These are phyloP conservation scores for Chlorophyllum brunneum DNA, from an alignment of 768 basidiomycete genomes.

Conservation along the genomic window DNA sequence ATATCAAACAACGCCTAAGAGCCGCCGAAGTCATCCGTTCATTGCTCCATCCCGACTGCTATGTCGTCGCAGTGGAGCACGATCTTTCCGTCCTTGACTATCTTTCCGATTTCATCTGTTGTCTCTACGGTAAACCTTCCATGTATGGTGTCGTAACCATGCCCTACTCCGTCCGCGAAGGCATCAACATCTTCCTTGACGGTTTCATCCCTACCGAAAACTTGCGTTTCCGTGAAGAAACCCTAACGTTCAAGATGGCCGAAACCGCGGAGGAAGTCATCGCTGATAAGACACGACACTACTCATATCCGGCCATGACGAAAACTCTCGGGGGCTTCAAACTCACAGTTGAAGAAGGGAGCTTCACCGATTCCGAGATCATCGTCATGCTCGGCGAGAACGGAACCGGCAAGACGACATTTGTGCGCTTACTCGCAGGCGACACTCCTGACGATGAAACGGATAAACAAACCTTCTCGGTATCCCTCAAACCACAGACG, in stretches of 20 bases:
- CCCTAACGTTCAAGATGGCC: constrained; percentile 94
- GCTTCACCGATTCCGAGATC: constrained; percentile 99
- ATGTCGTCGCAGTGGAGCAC: constrained; percentile 98
- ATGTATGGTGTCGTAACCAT: constrained; percentile 99
- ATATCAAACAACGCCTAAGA: constrained; percentile 91
- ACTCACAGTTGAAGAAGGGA: constrained; percentile 84
- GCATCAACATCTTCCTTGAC: constrained; percentile 99
- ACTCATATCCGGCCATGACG: constrained; percentile 92
- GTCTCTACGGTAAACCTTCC: constrained; percentile 94
- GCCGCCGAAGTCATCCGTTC: constrained; percentile 94
- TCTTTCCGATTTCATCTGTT: constrained; percentile 97
- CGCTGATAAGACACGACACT: constrained; percentile 83
- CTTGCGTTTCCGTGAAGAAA: constrained; percentile 94
- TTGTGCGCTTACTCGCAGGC: constrained; percentile 92
- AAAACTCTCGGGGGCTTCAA: constrained; percentile 97
- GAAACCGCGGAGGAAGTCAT: constrained; percentile 92
- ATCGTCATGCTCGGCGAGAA: constrained; percentile 99
- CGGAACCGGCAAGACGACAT: constrained; percentile 98
- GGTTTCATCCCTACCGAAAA: constrained; percentile 99
- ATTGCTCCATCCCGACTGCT: constrained; percentile 77
- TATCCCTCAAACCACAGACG: constrained; percentile 98
- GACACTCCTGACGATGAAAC: constrained; percentile 85
- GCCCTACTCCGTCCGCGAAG: constrained; percentile 98
- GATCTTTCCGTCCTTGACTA: constrained; percentile 98
- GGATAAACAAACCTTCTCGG: constrained; percentile 75